These are phyloP conservation scores for Ramalina intermedia DNA, from an alignment of 495 filamentous ascomycete species.

Conservation along the genomic window DNA sequence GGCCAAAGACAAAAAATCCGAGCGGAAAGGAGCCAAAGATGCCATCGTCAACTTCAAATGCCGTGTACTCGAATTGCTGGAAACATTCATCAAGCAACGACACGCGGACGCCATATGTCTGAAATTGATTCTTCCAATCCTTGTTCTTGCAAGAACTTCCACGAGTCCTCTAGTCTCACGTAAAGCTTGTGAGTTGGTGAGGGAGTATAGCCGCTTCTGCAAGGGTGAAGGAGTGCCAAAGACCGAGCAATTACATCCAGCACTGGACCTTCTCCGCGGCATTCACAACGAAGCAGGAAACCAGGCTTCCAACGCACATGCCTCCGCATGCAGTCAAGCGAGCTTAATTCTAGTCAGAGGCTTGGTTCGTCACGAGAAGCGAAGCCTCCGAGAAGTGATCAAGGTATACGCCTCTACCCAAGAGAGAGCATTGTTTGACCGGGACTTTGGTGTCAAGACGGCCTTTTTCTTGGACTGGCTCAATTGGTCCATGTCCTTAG, in stretches of 20 bases:
- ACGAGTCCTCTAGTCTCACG: constrained; percentile 56
- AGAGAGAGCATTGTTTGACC: constrained; percentile 39
- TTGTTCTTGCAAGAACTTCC: constrained; percentile 43
- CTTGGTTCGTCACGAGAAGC: constrained; percentile 35
- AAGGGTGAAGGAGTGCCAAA: constrained; percentile 38
- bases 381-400: constrained; percentile 31
- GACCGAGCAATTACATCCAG: constrained; percentile 22
- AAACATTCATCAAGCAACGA: constrained; percentile 73
- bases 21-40: constrained; percentile 73
- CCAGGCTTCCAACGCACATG: constrained; percentile 43
- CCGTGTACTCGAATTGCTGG: constrained; percentile 73
- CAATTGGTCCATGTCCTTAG: constrained; percentile 38
- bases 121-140: constrained; percentile 51
- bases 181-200: constrained; percentile 54
- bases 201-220: constrained; percentile 52
- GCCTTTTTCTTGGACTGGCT: constrained; percentile 54
- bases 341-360: constrained; percentile 50
- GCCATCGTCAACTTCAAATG: constrained; percentile 92
- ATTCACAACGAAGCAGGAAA: constrained; percentile 61
- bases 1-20: constrained; percentile 50
- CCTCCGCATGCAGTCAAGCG: constrained; percentile 43
- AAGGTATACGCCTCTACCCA: constrained; percentile 44
- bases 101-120: constrained; percentile 50
- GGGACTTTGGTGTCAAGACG: constrained; percentile 41
- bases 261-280: constrained; percentile 43